Evolutionary conservation across 495 filamentous ascomycete species (phyloP).

Genomic region (Aspergillus kassunensis): DNA sequence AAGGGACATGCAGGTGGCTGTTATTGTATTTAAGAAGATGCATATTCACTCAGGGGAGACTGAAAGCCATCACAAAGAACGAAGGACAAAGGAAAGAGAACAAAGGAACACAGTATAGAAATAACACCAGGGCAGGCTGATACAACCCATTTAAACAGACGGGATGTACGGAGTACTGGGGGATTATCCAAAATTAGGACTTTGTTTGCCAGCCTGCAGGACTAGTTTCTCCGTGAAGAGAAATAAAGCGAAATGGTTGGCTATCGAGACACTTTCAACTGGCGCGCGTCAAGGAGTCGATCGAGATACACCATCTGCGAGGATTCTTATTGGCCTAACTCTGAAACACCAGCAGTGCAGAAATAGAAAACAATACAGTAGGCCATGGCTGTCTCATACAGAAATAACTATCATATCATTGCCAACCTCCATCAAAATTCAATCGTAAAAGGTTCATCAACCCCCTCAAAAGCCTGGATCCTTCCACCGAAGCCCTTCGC

Average conservation of each 20-base stretch:
- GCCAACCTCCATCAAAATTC: neutral
- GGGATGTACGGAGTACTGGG: neutral
- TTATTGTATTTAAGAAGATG: neutral
- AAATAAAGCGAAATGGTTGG: slow-evolving; percentile 5
- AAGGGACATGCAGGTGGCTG: neutral
- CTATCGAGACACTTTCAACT: slow-evolving; percentile 1
- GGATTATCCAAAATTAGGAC: neutral
- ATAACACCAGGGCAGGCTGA: neutral
- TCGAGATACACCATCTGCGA: slow-evolving; percentile 5
- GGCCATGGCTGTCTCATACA: too few relatives aligned
- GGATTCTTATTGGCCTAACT: neutral
- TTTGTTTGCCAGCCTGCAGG: slow-evolving; percentile 2
- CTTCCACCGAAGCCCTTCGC: slow-evolving; percentile 64
- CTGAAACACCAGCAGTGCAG: slow-evolving; percentile 7
- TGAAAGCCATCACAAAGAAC: too few relatives aligned
- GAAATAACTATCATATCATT: neutral
- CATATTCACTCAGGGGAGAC: neutral
- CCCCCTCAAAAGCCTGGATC: slow-evolving; percentile 72
- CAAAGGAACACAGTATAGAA: neutral
- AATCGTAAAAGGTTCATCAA: slow-evolving; percentile 62
- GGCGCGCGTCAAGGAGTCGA: slow-evolving; percentile 13
- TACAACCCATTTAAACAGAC: neutral
- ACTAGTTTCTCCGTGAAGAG: neutral
- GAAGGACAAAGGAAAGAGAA: slow-evolving; percentile 3
- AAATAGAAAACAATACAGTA: slow-evolving; percentile 1